phyloP scores from a whole-genome alignment of 176 grass and related monocot genomes.

The Oryza punctata region DNA sequence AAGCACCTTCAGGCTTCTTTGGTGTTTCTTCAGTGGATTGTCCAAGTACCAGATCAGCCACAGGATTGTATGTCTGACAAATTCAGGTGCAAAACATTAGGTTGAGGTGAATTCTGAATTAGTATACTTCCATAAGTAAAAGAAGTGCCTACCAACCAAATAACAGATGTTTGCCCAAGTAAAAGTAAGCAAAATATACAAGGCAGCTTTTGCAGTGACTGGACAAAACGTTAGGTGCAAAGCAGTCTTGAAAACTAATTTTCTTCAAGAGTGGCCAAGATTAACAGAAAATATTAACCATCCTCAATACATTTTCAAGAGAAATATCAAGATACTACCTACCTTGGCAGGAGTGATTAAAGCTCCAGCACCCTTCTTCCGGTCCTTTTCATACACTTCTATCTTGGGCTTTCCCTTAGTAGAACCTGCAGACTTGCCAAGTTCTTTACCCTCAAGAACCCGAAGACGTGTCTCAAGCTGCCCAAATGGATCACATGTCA shows the following conservation, averaged over 20 bases:
- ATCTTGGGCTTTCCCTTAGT: slow-evolving; percentile 87
- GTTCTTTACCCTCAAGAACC: slow-evolving; percentile 80
- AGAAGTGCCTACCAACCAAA: background rate
- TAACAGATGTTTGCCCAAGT: background rate
- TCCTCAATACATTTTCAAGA: background rate
- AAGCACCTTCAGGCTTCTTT: slow-evolving; percentile 43
- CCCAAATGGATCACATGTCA: slow-evolving; percentile 23
- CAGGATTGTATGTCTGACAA: slow-evolving; percentile 76
- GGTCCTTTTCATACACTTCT: slow-evolving; percentile 81
- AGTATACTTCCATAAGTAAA: too few species aligned
- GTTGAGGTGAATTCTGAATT: background rate
- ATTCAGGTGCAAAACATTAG: slow-evolving; percentile 5
- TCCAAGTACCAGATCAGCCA: slow-evolving; percentile 63
- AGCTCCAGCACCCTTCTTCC: slow-evolving; percentile 82
- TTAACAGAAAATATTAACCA: slow-evolving; percentile 19
- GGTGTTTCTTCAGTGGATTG: slow-evolving; percentile 38
- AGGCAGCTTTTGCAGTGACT: background rate
- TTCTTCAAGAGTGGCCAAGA: background rate
- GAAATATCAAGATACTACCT: background rate
- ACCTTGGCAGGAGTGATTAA: slow-evolving; percentile 83
- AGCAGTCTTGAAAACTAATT: background rate
- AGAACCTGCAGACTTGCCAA: slow-evolving; percentile 76
- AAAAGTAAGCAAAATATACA: background rate
- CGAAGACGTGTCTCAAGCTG: slow-evolving; percentile 78
- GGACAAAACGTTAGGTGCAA: background rate